These are phyloP conservation scores for Kluyveromyces starmeri DNA, from an alignment of 805 yeast species.

Conservation along the genomic window DNA sequence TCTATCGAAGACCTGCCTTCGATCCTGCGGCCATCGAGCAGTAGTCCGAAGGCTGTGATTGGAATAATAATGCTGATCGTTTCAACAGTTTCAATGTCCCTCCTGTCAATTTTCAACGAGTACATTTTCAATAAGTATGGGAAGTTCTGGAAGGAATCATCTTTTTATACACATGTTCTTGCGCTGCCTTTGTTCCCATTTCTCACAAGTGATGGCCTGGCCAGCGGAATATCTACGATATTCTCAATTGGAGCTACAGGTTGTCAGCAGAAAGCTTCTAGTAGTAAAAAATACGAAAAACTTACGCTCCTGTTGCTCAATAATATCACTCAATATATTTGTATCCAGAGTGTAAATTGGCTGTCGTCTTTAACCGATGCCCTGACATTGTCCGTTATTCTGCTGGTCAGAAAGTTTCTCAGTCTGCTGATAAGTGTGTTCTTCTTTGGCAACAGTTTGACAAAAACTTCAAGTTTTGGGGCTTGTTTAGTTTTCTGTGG, in stretches of 20 bases:
- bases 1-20: background rate
- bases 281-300: too few species aligned
- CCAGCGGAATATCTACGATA: constrained; percentile 15
- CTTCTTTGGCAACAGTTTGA: constrained; percentile 40
- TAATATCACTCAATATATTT: constrained; percentile 48
- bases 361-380: constrained; percentile 52
- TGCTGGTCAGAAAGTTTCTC: constrained; percentile 52
- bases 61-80: constrained; percentile 1
- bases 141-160: constrained; percentile 52
- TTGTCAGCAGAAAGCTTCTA: too few species aligned
- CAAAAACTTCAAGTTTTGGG: constrained; percentile 36
- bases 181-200: constrained; percentile 45
- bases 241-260: too few species aligned
- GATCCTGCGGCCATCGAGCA: background rate
- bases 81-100: constrained; percentile 34
- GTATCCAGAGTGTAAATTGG: constrained; percentile 60
- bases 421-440: constrained; percentile 49
- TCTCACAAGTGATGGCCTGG: too few species aligned
- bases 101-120: constrained; percentile 52
- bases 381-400: constrained; percentile 50
- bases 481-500: constrained; percentile 46
- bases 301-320: constrained; percentile 33
- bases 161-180: constrained; percentile 52
- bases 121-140: constrained; percentile 41
- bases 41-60: background rate